Evolutionary conservation across 345 rosid species (phyloP).

Genomic region (Salix purpurea): DNA sequence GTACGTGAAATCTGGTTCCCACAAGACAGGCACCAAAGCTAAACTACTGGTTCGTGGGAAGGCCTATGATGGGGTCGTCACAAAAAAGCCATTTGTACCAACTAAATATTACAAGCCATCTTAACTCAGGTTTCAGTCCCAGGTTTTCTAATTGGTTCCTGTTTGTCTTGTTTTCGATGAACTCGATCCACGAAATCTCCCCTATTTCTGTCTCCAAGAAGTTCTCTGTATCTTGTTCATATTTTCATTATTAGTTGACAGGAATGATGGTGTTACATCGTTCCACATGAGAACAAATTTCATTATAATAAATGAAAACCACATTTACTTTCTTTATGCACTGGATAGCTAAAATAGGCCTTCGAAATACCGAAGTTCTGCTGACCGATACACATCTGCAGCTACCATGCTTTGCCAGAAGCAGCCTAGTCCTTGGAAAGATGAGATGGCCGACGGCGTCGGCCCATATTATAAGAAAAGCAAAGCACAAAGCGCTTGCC

Average conservation of each 20-base stretch:
- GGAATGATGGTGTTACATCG: not conserved
- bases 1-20: slow-evolving; percentile 84
- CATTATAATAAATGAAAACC: not conserved
- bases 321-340: not conserved
- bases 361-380: not conserved
- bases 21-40: slow-evolving; percentile 77
- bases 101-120: slow-evolving; percentile 84
- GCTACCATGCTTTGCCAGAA: not conserved
- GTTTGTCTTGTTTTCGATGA: slow-evolving; percentile 9
- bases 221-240: not conserved
- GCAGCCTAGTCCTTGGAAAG: not conserved
- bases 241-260: not conserved
- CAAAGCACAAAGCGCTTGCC: not conserved
- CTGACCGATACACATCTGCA: not conserved
- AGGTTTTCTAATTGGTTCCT: slow-evolving; percentile 8
- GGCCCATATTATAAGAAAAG: not conserved
- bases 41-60: slow-evolving; percentile 82
- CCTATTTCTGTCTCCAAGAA: not conserved
- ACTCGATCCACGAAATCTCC: not conserved
- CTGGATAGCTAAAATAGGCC: not conserved
- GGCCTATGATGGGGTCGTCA: slow-evolving; percentile 70
- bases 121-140: slow-evolving; percentile 20
- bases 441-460: not conserved
- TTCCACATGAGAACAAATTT: not conserved
- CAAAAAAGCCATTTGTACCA: slow-evolving; percentile 83